Evolutionary conservation across 2,329 filamentous ascomycete species (phyloP).

Genomic region (Onygena corvina): DNA sequence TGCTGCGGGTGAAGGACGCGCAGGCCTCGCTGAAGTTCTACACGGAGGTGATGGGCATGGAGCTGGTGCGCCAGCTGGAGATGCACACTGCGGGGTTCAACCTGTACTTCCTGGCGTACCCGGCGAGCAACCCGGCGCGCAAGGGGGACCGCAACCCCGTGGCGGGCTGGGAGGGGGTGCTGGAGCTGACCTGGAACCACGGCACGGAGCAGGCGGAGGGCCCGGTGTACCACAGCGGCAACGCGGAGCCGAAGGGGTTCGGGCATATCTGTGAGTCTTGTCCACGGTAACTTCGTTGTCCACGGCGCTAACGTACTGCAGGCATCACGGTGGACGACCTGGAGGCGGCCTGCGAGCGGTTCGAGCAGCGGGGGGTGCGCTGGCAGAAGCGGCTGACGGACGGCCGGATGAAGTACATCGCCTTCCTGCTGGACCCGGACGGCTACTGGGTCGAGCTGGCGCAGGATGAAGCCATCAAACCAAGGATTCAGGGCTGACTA

Average conservation of each 20-base stretch:
- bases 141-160: slow-evolving; percentile 45
- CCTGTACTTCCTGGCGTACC: slow-evolving; percentile 84
- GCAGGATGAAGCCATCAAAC: slow-evolving; percentile 48
- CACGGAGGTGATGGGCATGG: slow-evolving; percentile 82
- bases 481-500: no score
- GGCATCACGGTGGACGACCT: slow-evolving; percentile 74
- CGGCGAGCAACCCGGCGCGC: slow-evolving; percentile 44
- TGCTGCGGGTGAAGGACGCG: slow-evolving; percentile 82
- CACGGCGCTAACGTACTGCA: slow-evolving; percentile 24
- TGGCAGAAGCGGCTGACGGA: slow-evolving; percentile 97
- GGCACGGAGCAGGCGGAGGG: slow-evolving; percentile 64
- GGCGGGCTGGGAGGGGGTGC: slow-evolving; percentile 63
- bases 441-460: slow-evolving; percentile 66
- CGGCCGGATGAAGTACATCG: slow-evolving; percentile 82
- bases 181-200: slow-evolving; percentile 81
- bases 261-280: slow-evolving; percentile 67
- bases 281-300: not conserved
- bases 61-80: slow-evolving; percentile 60
- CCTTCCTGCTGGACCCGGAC: slow-evolving; percentile 82
- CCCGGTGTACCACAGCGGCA: slow-evolving; percentile 85
- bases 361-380: slow-evolving; percentile 66
- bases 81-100: slow-evolving; percentile 64
- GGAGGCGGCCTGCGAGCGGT: slow-evolving; percentile 73
- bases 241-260: slow-evolving; percentile 82
- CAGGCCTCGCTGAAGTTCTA: slow-evolving; percentile 67